Evolutionary conservation across 768 basidiomycete genomes (phyloP).

Genomic region (Naematelia encephala): DNA sequence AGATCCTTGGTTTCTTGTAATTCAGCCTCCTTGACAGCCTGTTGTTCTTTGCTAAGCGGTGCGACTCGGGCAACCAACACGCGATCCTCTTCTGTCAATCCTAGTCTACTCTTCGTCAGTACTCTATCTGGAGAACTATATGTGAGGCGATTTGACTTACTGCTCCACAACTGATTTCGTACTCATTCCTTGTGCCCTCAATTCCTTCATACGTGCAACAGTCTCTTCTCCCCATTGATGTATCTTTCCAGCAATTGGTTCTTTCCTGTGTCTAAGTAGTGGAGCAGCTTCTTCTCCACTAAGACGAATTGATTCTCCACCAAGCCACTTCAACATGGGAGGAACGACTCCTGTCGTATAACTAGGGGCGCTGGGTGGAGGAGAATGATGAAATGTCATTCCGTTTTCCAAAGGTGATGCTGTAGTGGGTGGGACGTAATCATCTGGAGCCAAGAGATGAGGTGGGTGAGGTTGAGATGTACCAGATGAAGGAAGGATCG

Average conservation of each 20-base stretch:
- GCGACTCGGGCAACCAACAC: conserved; percentile 37
- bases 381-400: conserved; percentile 44
- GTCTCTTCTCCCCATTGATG: conserved; percentile 30
- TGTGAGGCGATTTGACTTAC: conserved; percentile 22
- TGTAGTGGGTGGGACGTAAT: conserved; percentile 5
- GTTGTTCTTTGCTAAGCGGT: conserved; percentile 26
- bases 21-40: conserved; percentile 13
- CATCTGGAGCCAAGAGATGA: neutral
- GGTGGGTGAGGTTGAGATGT: conserved; percentile 34
- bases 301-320: conserved; percentile 24
- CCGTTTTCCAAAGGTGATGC: conserved; percentile 11
- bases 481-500: conserved; percentile 36
- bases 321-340: conserved; percentile 39
- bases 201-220: conserved; percentile 25
- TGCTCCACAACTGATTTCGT: conserved; percentile 33
- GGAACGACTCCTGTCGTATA: conserved; percentile 43
- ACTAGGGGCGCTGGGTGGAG: conserved; percentile 41
- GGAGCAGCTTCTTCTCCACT: conserved; percentile 39
- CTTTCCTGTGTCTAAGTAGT: conserved; percentile 17
- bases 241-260: neutral
- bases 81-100: conserved; percentile 22
- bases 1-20: conserved; percentile 22
- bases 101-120: conserved; percentile 20
- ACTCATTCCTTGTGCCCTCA: conserved; percentile 35
- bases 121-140: neutral